Evolutionary conservation across 768 basidiomycete species (phyloP), one percentile per base, ranked within the genome.

Genomic region (Leccinum subtestaceum): DNA sequence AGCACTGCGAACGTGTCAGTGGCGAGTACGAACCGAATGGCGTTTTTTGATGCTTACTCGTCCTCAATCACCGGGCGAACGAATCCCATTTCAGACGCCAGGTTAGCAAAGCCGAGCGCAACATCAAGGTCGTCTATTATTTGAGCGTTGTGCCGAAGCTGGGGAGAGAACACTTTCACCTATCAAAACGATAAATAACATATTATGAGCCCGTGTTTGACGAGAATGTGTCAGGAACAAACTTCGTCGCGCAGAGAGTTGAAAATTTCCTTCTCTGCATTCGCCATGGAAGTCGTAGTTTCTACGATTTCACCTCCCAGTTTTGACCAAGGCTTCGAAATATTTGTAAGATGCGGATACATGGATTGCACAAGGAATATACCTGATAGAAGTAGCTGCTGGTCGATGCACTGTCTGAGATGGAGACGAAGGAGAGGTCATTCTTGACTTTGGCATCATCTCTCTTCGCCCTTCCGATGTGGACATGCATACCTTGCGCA

Each of bases 111-210:
- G 0, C 87, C 85, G 3, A 94, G 71, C 1, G 84, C 81, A 13
- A 97, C 85, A 68, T 98, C 95, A 12, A 98, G 73, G 71, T 98
- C 94, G 68, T 95, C 93, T 40, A 95, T 74, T 48, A 94, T 78
- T 27, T 84, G 81, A 4, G 91, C 85, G 67, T 95, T 96, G 29
- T 80, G 78, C 61, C 87, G 81, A n/a, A 98, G 74, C 23, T 76
- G 75, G 5, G 72, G 61, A 11, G 85, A 79, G 61, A 83, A 76
- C 13, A 74, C 75, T 59, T 80, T 87, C 50, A 95, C 86, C 93
- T 94, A 36, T 21, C 40, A 25, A 52, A 53, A 31, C 11, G 19
- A 21, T 11, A 4, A n/a, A n/a, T 9, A 9, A 9, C 5, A 45
- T 45, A 19, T 17, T 0, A 27, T 61, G 49, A 67, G 56, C 47